Evolutionary conservation across 2,329 filamentous ascomycete species (phyloP).

Genomic region (Phoma sp.): DNA sequence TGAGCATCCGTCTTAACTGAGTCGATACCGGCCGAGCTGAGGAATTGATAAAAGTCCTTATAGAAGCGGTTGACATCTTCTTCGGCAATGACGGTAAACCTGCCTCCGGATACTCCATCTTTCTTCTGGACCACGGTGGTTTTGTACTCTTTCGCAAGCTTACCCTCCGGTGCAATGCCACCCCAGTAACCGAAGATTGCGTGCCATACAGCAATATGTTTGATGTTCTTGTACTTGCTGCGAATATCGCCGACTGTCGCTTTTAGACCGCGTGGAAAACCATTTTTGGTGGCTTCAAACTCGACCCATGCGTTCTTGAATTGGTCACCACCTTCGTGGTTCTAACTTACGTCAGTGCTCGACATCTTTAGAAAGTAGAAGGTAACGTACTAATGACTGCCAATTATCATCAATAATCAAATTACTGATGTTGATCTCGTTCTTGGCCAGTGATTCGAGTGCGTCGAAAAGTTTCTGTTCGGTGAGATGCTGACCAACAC

Average conservation of each 20-base stretch:
- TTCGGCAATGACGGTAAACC: slow-evolving; percentile 75
- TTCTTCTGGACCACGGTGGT: slow-evolving; percentile 67
- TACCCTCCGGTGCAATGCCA: slow-evolving; percentile 76
- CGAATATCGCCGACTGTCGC: slow-evolving; percentile 73
- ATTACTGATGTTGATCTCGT: slow-evolving; percentile 78
- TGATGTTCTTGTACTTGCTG: slow-evolving; percentile 71
- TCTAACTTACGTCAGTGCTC: slow-evolving; percentile 5
- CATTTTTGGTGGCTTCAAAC: slow-evolving; percentile 82
- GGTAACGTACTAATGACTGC: slow-evolving; percentile 49
- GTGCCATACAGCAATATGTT: slow-evolving; percentile 93
- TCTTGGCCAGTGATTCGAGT: slow-evolving; percentile 71
- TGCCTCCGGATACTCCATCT: slow-evolving; percentile 64
- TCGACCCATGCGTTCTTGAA: slow-evolving; percentile 66
- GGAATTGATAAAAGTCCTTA: slow-evolving; percentile 87
- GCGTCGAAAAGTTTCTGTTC: slow-evolving; percentile 80
- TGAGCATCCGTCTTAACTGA: slow-evolving; percentile 93
- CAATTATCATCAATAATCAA: slow-evolving; percentile 98
- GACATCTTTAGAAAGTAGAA: not conserved
- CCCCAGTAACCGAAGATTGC: slow-evolving; percentile 73
- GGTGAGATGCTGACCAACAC: slow-evolving; percentile 80
- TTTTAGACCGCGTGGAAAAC: slow-evolving; percentile 82
- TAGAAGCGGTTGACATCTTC: slow-evolving; percentile 81
- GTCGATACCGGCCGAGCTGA: slow-evolving; percentile 76
- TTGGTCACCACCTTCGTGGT: slow-evolving; percentile 56
- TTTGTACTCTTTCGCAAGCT: slow-evolving; percentile 79